phyloP scores from a whole-genome alignment of 2,329 filamentous ascomycete genomes.

The Calonectria pseudoturangicola region DNA sequence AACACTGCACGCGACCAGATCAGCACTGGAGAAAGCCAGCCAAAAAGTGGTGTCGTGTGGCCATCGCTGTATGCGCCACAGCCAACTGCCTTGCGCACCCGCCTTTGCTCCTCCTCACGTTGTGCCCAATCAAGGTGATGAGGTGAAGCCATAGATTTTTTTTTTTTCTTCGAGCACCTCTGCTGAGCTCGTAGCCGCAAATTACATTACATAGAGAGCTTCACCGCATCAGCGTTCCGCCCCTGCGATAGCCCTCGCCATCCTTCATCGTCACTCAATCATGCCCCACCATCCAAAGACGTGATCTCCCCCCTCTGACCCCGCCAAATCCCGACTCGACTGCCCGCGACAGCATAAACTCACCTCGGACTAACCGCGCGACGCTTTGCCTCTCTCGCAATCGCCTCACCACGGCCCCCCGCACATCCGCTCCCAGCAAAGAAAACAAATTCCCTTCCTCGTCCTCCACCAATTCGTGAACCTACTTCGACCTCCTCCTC shows the following conservation, averaged over 20 bases:
- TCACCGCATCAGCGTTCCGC: conserved; percentile 1
- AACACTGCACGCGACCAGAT: conserved; percentile 13
- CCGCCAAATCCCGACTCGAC: conserved; percentile 22
- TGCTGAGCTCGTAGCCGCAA: neutral
- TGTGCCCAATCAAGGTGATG: conserved; percentile 1
- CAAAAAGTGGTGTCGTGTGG: neutral
- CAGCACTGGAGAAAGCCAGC: neutral
- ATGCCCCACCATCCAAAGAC: conserved; percentile 38
- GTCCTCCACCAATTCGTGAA: neutral
- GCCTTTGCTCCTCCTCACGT: neutral
- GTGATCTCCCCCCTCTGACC: conserved; percentile 30
- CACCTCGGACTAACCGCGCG: conserved; percentile 12
- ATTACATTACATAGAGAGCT: conserved; percentile 5
- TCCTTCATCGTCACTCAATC: conserved; percentile 9
- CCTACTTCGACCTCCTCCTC: neutral
- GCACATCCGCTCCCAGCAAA: neutral
- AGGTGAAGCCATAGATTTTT: conserved; percentile 12
- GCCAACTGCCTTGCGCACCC: neutral
- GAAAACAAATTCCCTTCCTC: neutral
- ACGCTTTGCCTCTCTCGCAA: conserved; percentile 17
- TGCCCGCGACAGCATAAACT: conserved; percentile 16
- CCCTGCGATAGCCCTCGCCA: conserved; percentile 1
- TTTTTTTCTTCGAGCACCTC: neutral
- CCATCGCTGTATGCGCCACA: conserved; percentile 3
- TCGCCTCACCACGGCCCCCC: conserved; percentile 15